Conservation (phyloP, 805 yeast genomes). For the Grigorovia yakushimaensis region DNA sequence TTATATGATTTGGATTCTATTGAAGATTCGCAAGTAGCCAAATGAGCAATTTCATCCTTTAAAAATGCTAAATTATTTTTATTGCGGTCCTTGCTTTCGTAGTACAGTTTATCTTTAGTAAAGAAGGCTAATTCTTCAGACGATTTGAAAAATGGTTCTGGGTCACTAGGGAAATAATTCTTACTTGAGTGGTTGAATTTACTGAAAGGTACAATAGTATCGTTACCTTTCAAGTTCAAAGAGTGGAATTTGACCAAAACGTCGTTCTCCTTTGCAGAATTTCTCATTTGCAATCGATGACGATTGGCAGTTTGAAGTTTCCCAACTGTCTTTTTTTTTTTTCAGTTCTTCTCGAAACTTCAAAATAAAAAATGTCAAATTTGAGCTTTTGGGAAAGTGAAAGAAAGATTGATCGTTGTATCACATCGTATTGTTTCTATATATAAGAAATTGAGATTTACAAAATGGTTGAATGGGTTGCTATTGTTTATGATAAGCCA, state of each 20-base stretch:
- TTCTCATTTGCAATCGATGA: too few species aligned
- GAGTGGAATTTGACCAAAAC: background rate
- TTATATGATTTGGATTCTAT: slow-evolving; percentile 3
- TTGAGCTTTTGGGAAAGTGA: too few species aligned
- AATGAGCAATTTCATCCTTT: slow-evolving; percentile 7
- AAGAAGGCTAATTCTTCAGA: slow-evolving; percentile 15
- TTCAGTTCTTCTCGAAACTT: too few species aligned
- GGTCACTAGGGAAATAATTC: slow-evolving; percentile 1
- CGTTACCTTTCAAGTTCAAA: background rate
- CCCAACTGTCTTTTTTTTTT: background rate
- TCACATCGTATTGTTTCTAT: too few species aligned
- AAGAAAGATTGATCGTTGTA: too few species aligned
- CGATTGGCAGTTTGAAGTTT: too few species aligned
- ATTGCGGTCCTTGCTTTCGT: background rate
- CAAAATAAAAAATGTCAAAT: too few species aligned
- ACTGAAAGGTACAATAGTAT: background rate
- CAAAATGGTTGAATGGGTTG: slow-evolving; percentile 53
- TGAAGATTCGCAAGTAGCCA: slow-evolving; percentile 1
- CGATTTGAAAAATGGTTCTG: slow-evolving; percentile 10
- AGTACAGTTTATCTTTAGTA: slow-evolving; percentile 4
- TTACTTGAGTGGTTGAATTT: background rate
- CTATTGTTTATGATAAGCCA: slow-evolving; percentile 60
- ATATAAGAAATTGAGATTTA: too few species aligned
- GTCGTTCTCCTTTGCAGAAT: background rate
- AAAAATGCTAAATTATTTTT: slow-evolving; percentile 7